Conservation (phyloP, 371 early-diverging fungal genomes). For the Lichtheimia corymbifera region DNA sequence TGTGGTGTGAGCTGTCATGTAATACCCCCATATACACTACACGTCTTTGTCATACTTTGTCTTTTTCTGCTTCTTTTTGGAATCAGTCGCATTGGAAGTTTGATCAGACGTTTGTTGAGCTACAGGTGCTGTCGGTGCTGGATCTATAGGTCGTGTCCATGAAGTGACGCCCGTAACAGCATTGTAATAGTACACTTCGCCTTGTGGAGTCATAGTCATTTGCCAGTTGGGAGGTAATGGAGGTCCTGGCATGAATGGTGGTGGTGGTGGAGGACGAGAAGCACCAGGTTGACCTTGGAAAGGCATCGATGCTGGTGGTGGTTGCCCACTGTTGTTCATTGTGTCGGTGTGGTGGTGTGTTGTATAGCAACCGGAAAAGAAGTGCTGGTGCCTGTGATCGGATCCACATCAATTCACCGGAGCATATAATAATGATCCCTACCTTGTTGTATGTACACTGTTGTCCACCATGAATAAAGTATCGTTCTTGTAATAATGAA, state of each 20-base stretch:
- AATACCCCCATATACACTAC: not conserved
- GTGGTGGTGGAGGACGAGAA: not conserved
- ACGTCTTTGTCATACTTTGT: not conserved
- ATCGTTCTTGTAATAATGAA: too few species aligned
- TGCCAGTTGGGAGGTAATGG: slow-evolving; percentile 7
- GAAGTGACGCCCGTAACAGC: not conserved
- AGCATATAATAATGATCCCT: too few species aligned
- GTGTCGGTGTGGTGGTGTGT: not conserved
- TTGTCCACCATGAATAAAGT: too few species aligned
- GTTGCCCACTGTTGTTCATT: slow-evolving; percentile 2
- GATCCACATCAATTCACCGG: too few species aligned
- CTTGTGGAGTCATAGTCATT: slow-evolving; percentile 1
- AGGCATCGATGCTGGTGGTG: not conserved
- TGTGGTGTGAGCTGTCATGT: not conserved
- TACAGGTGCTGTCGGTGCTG: not conserved
- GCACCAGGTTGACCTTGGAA: not conserved
- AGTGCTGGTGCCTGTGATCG: too few species aligned
- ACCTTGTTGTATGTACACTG: too few species aligned
- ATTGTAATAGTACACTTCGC: slow-evolving; percentile 6
- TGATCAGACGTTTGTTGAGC: not conserved
- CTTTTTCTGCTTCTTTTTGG: slow-evolving; percentile 1
- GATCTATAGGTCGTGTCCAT: slow-evolving; percentile 1
- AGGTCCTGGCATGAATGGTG: not conserved
- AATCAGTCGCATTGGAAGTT: not conserved
- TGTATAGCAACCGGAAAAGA: too few species aligned